Base-by-base conservation (phyloP, 2,329 filamentous ascomycete genomes). In the Sphaceloma murrayae region DNA sequence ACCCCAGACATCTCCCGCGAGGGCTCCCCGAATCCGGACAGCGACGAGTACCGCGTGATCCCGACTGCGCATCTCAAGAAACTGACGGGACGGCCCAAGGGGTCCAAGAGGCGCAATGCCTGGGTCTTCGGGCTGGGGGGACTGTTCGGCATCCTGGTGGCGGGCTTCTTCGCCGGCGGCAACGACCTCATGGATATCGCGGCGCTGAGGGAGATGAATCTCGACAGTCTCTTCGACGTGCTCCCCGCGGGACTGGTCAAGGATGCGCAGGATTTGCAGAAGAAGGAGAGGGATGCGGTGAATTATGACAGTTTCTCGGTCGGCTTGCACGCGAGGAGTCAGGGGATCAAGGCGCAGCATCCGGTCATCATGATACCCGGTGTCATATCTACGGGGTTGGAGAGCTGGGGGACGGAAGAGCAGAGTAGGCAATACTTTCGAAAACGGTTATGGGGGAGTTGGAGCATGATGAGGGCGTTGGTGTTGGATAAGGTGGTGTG, bases 401-500 rank as follows among this genome's bases (percentile, higher is more conserved):
- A 98, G 64, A 94, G 86, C 36, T 98, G 91, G 91, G 86, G 89
- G 3, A 96, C 91, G 0, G 79, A 83, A 40, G 84, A 88, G 57
- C 69, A 73, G 31, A 94, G 88, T 5, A 76, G 86, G 26, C 83
- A 82, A 48, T 98, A 96, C 64, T 98, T 98, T 63, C 75, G 91
- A 50, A 94, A 93, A 66, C 74, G 91, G 44, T 67, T 98, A 39
- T 98, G 91, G 91, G 91, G 91, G 3, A 94, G 86, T 54, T 98
- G 93, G 91, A 94, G 78, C 51, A 98, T 98, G 91, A 95, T 98
- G 87, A 77, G 82, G 39, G 89, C 91, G 0, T 67, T 98, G 52
- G 85, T 98, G 1, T 66, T 94, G 56, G 91, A 96, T 62, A 95
- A 96, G 64, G 80, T 93, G 19, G 73, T 76, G 24, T 98, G 91